Evolutionary conservation across 805 yeast genomes (phyloP).

Genomic region (Teunomyces barrocoloradensis): DNA sequence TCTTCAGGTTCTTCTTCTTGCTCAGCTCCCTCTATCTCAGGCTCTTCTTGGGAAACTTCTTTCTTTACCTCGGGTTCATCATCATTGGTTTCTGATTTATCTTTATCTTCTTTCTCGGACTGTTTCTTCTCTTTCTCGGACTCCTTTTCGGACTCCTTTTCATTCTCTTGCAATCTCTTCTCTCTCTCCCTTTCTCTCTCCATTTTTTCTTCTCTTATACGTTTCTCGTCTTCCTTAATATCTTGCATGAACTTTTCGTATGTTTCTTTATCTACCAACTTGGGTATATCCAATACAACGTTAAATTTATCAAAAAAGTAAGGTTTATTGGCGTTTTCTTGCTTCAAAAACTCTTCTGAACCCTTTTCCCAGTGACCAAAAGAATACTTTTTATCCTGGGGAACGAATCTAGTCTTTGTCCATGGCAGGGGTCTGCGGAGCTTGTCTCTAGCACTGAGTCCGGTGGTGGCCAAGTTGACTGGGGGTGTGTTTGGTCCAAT

Average conservation of each 20-base stretch:
- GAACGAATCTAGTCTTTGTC: slow-evolving; percentile 63
- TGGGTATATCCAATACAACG: slow-evolving; percentile 66
- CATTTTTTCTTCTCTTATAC: slow-evolving; percentile 7
- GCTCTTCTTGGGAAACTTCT: slow-evolving; percentile 3
- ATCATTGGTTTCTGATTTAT: too few relatives aligned
- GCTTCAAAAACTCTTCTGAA: slow-evolving; percentile 43
- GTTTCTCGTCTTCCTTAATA: slow-evolving; percentile 25
- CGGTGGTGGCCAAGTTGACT: slow-evolving; percentile 29
- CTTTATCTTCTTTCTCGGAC: slow-evolving; percentile 4
- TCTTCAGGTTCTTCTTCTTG: slow-evolving; percentile 27
- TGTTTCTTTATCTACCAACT: slow-evolving; percentile 57
- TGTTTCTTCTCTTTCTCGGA: background rate
- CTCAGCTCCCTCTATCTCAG: slow-evolving; percentile 32
- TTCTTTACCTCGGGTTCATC: slow-evolving; percentile 1
- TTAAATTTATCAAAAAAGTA: slow-evolving; percentile 76
- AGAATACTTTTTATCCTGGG: slow-evolving; percentile 41
- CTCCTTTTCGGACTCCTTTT: slow-evolving; percentile 7
- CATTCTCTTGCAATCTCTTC: slow-evolving; percentile 8
- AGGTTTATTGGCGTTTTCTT: slow-evolving; percentile 34
- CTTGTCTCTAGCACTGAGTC: slow-evolving; percentile 52
- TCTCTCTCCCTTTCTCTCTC: slow-evolving; percentile 12
- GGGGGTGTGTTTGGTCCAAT: slow-evolving; percentile 94
- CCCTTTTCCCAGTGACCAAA: slow-evolving; percentile 90
- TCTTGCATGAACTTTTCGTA: slow-evolving; percentile 52
- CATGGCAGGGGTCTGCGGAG: slow-evolving; percentile 80